Base-by-base conservation (phyloP, 2,329 filamentous ascomycete genomes). In the Arthrobotrys entomopaga region DNA sequence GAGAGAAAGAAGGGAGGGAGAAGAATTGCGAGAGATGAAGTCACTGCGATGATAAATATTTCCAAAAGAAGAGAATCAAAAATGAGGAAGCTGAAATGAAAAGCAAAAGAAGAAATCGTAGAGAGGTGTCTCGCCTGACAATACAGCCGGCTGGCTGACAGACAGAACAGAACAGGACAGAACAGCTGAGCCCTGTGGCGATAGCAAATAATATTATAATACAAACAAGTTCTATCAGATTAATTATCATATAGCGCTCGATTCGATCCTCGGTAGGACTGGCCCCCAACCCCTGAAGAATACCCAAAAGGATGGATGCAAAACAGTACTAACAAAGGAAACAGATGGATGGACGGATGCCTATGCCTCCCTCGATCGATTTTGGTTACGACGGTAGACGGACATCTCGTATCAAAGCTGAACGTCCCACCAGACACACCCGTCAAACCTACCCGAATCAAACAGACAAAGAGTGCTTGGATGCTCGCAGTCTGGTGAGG, bases 1-100 rank as follows among this genome's bases (percentile, higher is more conserved):
- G 52, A 38, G 26, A 46, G 11, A 29, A 40, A 50, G 52, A 16
- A 57, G 48, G 16, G 43, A 52, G 61, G 10, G 53, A 74, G 70
- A 60, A 46, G 49, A 56, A 74, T 67, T 63, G 70, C 40, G 70
- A 53, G 57, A 42, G 50, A 74, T 74, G 63, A 60, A 50, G 43
- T 57, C 59, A 59, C 58, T 26, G 50, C 29, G 29, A 34, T 34
- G 29, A n/a, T n/a, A n/a, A n/a, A n/a, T n/a, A n/a, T n/a, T 34
- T 34, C 10, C 7, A 34, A 29, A 49, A 54, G n/a, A 66, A n/a
- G n/a, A n/a, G n/a, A 59, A 13, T 5, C 34, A 48, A 40, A 19
- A 66, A n/a, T n/a, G 19, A 20, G 43, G n/a, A 7, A 58, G 13
- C 5, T 38, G 5, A 40, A 24, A 24, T 50, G 13, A 49, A 7